Evolutionary conservation across 2,329 filamentous ascomycete genomes (phyloP), one percentile per base, ranked within the genome.

Genomic region (Pseudogymnoascus sp.): DNA sequence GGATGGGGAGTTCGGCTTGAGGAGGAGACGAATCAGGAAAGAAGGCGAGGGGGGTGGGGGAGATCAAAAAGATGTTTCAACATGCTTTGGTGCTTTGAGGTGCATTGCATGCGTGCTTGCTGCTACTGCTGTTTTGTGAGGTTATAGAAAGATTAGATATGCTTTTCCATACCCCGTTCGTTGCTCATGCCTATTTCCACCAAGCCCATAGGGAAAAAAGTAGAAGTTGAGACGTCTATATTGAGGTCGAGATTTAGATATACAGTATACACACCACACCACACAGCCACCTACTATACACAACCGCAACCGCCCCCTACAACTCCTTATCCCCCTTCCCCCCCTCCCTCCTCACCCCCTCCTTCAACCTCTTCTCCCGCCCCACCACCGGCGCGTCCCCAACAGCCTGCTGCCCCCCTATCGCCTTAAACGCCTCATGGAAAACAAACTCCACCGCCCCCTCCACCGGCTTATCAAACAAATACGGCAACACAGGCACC

Each of bases 381-480:
- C 85, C 85, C 2, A 77, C 85, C 6, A 75, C 66, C 1, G 84
- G 84, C 16, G 83, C 74, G 63, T 82, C 72, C 10, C 84, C 84
- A 2, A 87, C 83, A 29, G 79, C 82, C 1, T 75, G 68, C 37
- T 80, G 75, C 0, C 85, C 93, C 3, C 90, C 92, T 64, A 91
- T 83, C 0, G 83, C 74, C 72, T 86, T 83, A 72, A 97, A 95
- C 0, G 83, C 89, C 70, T 87, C 90, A 71, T 96, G 90, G 78
- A 97, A 97, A 2, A 83, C 75, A 88, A 88, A 97, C 72, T 97
- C 93, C 0, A 96, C 91, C 0, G 90, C 91, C 67, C 91, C 83
- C 77, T 97, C 95, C 5, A 99, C 91, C 0, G 95, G 93, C 74
- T 96, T 83, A 72, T 99, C 93, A 70, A 97, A 97, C 63, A 96